Evolutionary conservation across 2,329 filamentous ascomycete species (phyloP), one percentile per base, ranked within the genome.

Genomic region (Fusarium pseudoanthophilum): DNA sequence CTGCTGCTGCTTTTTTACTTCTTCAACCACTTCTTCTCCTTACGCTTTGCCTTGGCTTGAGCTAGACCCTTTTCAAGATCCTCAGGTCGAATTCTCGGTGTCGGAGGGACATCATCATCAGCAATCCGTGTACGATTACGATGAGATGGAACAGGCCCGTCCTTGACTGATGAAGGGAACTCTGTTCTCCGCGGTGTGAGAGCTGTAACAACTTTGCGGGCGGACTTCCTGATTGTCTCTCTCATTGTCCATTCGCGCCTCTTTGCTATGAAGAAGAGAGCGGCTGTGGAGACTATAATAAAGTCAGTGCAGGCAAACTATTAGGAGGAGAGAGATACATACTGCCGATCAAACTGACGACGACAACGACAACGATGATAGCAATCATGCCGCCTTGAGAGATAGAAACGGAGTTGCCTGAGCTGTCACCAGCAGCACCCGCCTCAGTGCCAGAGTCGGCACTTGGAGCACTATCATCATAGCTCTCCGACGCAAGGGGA

Each of bases 201-300:
- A 10, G 87, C 90, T 8, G 86, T 87, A 48, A 87, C 88, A 34
- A 92, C 89, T 77, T 85, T 90, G 70, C 86, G 87, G 37, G 90
- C 90, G 4, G 93, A 95, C 72, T 89, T 89, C 62, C 91, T 88
- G 64, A 97, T 86, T 36, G 87, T 92, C 79, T 93, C 90, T 66
- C 91, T 89, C 74, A 96, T 85, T 74, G 91, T 92, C 94, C 94
- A 96, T 81, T 95, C 93, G 52, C 91, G 90, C 84, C 94, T 95
- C 86, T 96, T 96, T 62, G 94, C 92, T 42, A 95, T 80, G 81
- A 92, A 94, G 84, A 93, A 97, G 34, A 96, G 88, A 5, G 90
- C 83, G 6, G 90, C 89, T 39, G 88, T 91, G 28, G 86, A 86
- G 71, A 91, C 92, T 92, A 73, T 45, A 11, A 28, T 7, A 18